Conservation (phyloP, 1,284 basidiomycete genomes). For the Ustilago vetiveriae region DNA sequence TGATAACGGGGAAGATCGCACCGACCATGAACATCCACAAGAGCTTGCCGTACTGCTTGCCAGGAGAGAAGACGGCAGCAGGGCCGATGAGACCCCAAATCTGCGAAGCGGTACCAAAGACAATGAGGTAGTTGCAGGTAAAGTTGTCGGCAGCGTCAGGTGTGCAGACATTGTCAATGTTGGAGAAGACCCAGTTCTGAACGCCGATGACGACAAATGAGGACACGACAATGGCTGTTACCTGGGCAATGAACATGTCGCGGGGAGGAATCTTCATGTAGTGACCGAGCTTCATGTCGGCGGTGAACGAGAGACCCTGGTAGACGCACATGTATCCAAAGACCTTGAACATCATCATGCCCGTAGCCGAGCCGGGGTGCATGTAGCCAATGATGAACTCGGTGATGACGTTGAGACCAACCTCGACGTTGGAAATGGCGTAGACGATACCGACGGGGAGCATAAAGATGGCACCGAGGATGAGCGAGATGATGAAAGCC, state of each 20-base stretch:
- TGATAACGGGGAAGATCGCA: conserved; percentile 53
- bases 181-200: conserved; percentile 78
- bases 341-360: conserved; percentile 84
- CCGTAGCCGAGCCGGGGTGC: conserved; percentile 79
- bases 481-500: conserved; percentile 74
- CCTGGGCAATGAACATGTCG: conserved; percentile 72
- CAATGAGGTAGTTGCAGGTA: conserved; percentile 50
- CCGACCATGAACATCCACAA: conserved; percentile 61
- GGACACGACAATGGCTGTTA: conserved; percentile 76
- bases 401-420: conserved; percentile 74
- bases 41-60: conserved; percentile 53
- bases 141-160: conserved; percentile 61
- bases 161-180: conserved; percentile 78
- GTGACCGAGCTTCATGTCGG: conserved; percentile 72
- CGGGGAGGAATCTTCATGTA: conserved; percentile 73
- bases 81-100: conserved; percentile 69
- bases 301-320: conserved; percentile 74
- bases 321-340: conserved; percentile 74
- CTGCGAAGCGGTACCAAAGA: conserved; percentile 61
- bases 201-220: conserved; percentile 70
- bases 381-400: conserved; percentile 82
- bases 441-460: conserved; percentile 81
- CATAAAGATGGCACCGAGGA: conserved; percentile 73
- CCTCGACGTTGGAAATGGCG: conserved; percentile 83
- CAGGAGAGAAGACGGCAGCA: conserved; percentile 48